These are phyloP conservation scores for Pterocarpus macrocarpus DNA, from an alignment of 306 rosid species.

Conservation along the genomic window DNA sequence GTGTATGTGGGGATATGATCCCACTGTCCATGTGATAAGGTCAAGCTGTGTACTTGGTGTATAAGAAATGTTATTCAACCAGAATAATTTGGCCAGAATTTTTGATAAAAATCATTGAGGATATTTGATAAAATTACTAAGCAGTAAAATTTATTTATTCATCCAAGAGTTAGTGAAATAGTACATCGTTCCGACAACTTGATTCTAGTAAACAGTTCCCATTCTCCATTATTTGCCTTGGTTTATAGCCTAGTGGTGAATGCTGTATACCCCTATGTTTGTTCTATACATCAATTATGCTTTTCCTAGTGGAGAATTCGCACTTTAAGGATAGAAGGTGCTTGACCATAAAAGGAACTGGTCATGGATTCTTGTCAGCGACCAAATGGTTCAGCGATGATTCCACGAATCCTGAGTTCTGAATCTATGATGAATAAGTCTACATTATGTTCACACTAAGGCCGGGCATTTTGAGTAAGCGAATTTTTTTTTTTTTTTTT, in stretches of 20 bases:
- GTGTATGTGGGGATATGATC: background rate
- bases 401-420: background rate
- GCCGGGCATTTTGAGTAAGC: background rate
- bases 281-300: conserved; percentile 3
- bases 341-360: conserved; percentile 28
- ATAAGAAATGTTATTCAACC: too few species aligned
- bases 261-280: background rate
- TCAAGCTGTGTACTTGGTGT: conserved; percentile 38
- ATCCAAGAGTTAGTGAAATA: too few species aligned
- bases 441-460: conserved; percentile 11
- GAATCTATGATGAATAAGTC: conserved; percentile 19
- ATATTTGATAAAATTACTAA: too few species aligned
- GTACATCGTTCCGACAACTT: too few species aligned
- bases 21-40: conserved; percentile 36
- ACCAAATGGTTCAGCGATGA: conserved; percentile 3
- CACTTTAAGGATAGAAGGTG: conserved; percentile 6
- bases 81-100: too few species aligned
- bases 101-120: too few species aligned
- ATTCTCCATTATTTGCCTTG: too few species aligned
- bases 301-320: conserved; percentile 43
- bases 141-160: too few species aligned
- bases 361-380: conserved; percentile 7
- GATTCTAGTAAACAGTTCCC: too few species aligned
- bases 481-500: background rate
- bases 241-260: background rate